Conservation (phyloP, 148 eudicot genomes). For the Fagopyrum esculentum region DNA sequence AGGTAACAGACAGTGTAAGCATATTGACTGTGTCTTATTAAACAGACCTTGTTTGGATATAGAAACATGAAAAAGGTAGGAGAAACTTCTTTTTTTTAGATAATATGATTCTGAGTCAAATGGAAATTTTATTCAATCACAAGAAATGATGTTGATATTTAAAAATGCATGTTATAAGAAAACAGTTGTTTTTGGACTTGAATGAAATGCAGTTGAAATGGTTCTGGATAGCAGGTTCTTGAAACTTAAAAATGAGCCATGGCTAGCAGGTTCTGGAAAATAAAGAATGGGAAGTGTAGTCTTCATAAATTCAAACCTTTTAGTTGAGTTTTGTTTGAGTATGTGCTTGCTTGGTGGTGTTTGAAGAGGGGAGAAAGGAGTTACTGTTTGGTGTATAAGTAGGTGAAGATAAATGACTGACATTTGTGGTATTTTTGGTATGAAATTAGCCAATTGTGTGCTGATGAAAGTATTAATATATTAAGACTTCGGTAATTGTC, state of each 20-base stretch:
- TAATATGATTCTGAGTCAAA: conserved; percentile 1
- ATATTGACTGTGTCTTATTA: background rate
- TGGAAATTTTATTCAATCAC: background rate
- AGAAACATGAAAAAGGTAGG: background rate
- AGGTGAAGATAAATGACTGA: background rate
- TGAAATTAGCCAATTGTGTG: too few species aligned
- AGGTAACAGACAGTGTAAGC: background rate
- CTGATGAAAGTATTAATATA: too few species aligned
- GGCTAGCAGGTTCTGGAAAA: background rate
- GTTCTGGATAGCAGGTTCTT: background rate
- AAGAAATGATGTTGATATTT: background rate
- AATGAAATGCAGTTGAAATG: background rate
- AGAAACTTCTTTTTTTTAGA: background rate
- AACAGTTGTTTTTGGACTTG: background rate
- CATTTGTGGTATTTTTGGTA: too few species aligned
- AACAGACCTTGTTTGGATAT: background rate
- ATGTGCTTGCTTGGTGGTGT: background rate
- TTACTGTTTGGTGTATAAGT: too few species aligned
- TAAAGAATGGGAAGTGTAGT: background rate
- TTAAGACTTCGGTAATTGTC: too few species aligned
- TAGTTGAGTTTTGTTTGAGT: background rate
- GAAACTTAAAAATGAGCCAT: background rate
- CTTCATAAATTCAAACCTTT: background rate
- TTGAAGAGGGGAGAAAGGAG: too few species aligned
- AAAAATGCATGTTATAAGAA: too few species aligned